Percentiles rank a stretch among this genome's conserved stretches.
Evolutionary conservation across 2,329 filamentous ascomycete species (phyloP).

Genomic region (Paramyrothecium roridum): DNA sequence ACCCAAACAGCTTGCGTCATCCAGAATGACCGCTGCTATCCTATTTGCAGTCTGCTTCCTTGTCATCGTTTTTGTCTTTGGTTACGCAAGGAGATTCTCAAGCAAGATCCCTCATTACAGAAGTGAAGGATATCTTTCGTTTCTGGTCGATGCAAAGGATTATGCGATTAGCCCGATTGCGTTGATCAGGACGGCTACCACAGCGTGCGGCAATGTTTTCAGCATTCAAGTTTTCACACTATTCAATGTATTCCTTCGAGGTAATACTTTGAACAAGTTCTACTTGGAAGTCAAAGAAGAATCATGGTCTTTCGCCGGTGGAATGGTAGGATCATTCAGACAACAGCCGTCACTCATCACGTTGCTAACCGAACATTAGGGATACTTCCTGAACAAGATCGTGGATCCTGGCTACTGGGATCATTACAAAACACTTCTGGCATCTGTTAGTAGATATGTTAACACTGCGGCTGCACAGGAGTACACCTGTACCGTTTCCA

Average conservation of each 20-base stretch:
- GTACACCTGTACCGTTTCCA: slow-evolving; percentile 5
- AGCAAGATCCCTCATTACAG: not conserved
- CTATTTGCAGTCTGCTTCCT: not conserved
- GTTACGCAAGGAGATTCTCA: not conserved
- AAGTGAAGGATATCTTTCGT: not conserved
- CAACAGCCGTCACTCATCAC: not conserved
- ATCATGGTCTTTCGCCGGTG: slow-evolving; percentile 8
- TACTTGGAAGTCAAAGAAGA: slow-evolving; percentile 10
- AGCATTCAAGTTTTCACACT: slow-evolving; percentile 4
- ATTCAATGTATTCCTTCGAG: slow-evolving; percentile 9
- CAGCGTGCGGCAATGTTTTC: slow-evolving; percentile 7
- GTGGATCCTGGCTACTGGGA: slow-evolving; percentile 9
- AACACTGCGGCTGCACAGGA: slow-evolving; percentile 5
- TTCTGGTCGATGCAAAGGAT: slow-evolving; percentile 1
- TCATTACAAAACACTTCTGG: slow-evolving; percentile 5
- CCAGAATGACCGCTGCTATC: not conserved
- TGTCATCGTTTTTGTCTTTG: not conserved
- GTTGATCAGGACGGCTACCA: slow-evolving; percentile 5
- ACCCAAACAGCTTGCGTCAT: not conserved
- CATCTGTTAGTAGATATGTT: slow-evolving; percentile 8
- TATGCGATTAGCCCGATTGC: slow-evolving; percentile 3
- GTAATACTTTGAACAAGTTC: slow-evolving; percentile 6
- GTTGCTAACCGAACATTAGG: slow-evolving; percentile 3
- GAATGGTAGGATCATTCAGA: slow-evolving; percentile 6
- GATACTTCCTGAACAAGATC: slow-evolving; percentile 12